A percentile compares a stretch with the other conserved stretches of the same genome.
phyloP scores from a whole-genome alignment of 2,329 filamentous ascomycete genomes.

The Drechslerella coelobrocha region DNA sequence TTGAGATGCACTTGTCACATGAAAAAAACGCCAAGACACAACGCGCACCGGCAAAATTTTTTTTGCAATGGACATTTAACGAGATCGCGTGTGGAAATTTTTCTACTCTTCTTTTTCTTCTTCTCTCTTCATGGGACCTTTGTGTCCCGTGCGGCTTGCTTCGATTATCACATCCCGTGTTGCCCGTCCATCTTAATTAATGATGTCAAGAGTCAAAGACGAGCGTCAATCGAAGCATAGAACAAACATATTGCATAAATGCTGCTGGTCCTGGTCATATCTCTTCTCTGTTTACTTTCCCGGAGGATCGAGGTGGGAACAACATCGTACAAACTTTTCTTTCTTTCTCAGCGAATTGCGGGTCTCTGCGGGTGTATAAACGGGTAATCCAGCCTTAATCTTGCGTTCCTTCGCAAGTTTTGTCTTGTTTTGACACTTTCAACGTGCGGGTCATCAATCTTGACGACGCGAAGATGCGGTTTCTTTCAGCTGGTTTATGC shows the following conservation, averaged over 20 bases:
- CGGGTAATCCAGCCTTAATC: neutral
- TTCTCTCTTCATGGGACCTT: constrained; percentile 31
- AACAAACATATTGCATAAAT: constrained; percentile 55
- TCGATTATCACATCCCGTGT: constrained; percentile 55
- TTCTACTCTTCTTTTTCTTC: constrained; percentile 50
- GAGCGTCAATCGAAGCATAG: constrained; percentile 55
- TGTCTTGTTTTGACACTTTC: neutral
- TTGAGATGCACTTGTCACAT: constrained; percentile 31
- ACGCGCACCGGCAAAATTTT: constrained; percentile 23
- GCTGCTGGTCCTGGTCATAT: constrained; percentile 45
- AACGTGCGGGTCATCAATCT: neutral
- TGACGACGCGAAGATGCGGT: neutral
- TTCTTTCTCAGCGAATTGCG: neutral
- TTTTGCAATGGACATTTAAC: constrained; percentile 36
- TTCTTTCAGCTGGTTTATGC: no score
- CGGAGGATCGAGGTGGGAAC: constrained; percentile 50
- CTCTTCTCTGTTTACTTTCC: constrained; percentile 49
- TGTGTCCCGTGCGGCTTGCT: constrained; percentile 53
- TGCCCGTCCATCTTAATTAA: constrained; percentile 54
- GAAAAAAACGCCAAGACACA: constrained; percentile 34
- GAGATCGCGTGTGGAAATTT: constrained; percentile 28
- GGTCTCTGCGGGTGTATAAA: neutral
- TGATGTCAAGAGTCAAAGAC: constrained; percentile 52
- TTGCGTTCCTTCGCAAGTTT: neutral
- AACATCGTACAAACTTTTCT: constrained; percentile 37